Evolutionary conservation across 768 basidiomycete genomes (phyloP).

Genomic region (Auriscalpium vulgare): DNA sequence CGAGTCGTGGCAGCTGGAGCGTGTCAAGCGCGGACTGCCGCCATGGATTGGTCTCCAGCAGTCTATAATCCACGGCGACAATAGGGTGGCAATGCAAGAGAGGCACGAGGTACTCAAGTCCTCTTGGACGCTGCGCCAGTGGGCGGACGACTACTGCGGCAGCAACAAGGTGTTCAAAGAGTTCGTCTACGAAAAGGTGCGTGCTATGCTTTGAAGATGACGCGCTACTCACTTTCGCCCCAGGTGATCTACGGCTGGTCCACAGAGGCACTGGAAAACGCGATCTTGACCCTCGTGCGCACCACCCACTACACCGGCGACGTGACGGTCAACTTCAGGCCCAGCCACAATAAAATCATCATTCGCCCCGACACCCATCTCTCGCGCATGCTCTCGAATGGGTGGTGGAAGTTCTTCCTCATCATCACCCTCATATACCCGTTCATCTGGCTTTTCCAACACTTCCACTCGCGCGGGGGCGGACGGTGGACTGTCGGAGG

Average conservation of each 20-base stretch:
- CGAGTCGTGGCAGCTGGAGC: slow-evolving; percentile 37
- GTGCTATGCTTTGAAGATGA: slow-evolving; percentile 2
- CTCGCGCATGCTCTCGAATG: slow-evolving; percentile 59
- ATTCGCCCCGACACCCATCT: slow-evolving; percentile 62
- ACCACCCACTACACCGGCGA: slow-evolving; percentile 35
- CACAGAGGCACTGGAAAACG: slow-evolving; percentile 31
- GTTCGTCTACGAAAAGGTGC: slow-evolving; percentile 65
- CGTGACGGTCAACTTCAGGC: slow-evolving; percentile 44
- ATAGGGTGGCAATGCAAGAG: background rate
- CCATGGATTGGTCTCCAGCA: slow-evolving; percentile 32
- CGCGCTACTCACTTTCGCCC: background rate
- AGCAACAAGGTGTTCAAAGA: slow-evolving; percentile 69
- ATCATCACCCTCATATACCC: slow-evolving; percentile 69
- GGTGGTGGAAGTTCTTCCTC: slow-evolving; percentile 62
- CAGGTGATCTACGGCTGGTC: slow-evolving; percentile 58
- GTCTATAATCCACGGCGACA: background rate
- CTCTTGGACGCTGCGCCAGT: slow-evolving; percentile 29
- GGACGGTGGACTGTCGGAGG: slow-evolving; percentile 74
- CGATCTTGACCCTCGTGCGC: slow-evolving; percentile 29
- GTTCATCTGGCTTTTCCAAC: slow-evolving; percentile 74
- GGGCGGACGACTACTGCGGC: slow-evolving; percentile 79
- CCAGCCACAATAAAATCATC: slow-evolving; percentile 40
- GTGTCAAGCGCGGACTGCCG: slow-evolving; percentile 40
- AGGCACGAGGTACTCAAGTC: slow-evolving; percentile 13
- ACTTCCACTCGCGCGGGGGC: slow-evolving; percentile 58